phyloP scores from a whole-genome alignment of 495 filamentous ascomycete genomes.

The Collariella sp. region DNA sequence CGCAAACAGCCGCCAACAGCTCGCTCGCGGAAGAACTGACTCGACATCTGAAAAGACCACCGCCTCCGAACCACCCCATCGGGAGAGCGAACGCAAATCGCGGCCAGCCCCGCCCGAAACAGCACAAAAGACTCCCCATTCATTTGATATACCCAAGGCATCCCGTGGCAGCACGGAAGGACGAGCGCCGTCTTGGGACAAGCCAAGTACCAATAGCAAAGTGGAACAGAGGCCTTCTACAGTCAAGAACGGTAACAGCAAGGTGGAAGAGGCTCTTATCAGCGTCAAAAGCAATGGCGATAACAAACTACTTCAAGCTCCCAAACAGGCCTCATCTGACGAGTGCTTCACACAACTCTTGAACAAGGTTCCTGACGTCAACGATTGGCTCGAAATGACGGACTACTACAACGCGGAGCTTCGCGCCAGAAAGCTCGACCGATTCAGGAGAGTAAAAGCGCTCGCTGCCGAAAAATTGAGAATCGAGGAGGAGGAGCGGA shows the following conservation, averaged over 20 bases:
- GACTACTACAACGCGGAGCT: slow-evolving; percentile 46
- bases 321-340: not conserved
- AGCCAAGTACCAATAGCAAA: not conserved
- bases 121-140: not conserved
- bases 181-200: not conserved
- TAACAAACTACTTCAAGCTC: not conserved
- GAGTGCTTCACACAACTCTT: slow-evolving; percentile 16
- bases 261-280: not conserved
- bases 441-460: slow-evolving; percentile 35
- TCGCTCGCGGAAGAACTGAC: not conserved
- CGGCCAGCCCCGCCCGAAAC: not conserved
- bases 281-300: not conserved
- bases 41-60: not conserved
- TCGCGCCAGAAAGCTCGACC: slow-evolving; percentile 39
- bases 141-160: not conserved
- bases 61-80: not conserved
- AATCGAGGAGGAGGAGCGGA: slow-evolving; percentile 31
- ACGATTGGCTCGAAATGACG: slow-evolving; percentile 54
- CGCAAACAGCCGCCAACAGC: not conserved
- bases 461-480: slow-evolving; percentile 34
- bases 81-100: not conserved
- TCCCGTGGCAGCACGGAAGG: not conserved
- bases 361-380: slow-evolving; percentile 38
- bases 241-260: not conserved
- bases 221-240: no score